Evolutionary conservation across 805 yeast species (phyloP), one percentile per base, ranked within the genome.

Genomic region (Cyberlindnera meyerae): DNA sequence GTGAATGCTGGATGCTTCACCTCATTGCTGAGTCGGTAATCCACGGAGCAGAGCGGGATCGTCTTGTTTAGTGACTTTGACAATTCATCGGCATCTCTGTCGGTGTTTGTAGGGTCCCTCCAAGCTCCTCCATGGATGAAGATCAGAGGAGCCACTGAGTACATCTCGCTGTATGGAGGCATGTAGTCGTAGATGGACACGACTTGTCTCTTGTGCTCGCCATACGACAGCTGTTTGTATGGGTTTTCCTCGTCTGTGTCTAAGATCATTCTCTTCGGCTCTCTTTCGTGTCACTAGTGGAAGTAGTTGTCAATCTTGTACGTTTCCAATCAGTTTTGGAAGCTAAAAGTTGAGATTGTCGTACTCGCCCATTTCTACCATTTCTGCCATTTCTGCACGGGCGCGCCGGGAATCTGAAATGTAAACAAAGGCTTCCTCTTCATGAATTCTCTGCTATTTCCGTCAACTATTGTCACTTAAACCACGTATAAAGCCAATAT

Each of bases 81-180:
- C 29, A 77, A 40, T 11, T 44, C 47, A 8, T 61, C 62, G 36
- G 74, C 76, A 48, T 82, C 90, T 27, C 68, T 58, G 18, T 61
- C 69, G 0, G 88, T 79, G 52, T 81, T 79, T 3, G 44, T 54
- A 1, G 77, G 74, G 51, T 82, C 94, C 43, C 85, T 66, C 95
- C 95, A 86, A 0, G 88, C 94, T 0, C 96, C 96, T 1, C 96
- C 96, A 58, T 86, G 96, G 27, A 86, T 70, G 47, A 77, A 79
- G 1, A 84, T 68, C 6, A 75, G 36, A 14, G 72, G 57, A 3
- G 52, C 36, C 8, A 38, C 11, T 11, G n/a, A n/a, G 9, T 29
- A 16, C 5, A 15, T 6, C 3, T 39, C 45, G 31, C 24, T 14
- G 24, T 36, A 34, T 4, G 44, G 42, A 1, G 29, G 33, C 18